These are phyloP conservation scores for Salix suchowensis DNA, from an alignment of 345 rosid genomes.

Conservation along the genomic window DNA sequence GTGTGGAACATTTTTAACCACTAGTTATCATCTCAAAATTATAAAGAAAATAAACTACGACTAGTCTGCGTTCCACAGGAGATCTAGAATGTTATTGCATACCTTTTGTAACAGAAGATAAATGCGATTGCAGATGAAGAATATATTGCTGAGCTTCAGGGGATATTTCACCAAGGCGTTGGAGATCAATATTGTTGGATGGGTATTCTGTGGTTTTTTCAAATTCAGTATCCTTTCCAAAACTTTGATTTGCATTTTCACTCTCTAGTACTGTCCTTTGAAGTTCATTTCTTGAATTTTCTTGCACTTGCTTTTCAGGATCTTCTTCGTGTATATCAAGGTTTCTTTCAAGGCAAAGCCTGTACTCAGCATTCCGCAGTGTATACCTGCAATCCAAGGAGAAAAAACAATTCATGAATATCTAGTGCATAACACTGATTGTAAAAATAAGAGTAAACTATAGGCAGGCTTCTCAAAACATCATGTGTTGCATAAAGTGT, in stretches of 20 bases:
- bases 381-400: conserved; percentile 58
- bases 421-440: background rate
- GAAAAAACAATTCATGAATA: conserved; percentile 6
- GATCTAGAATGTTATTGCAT: background rate
- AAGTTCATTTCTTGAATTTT: conserved; percentile 31
- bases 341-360: conserved; percentile 85
- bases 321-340: conserved; percentile 50
- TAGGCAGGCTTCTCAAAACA: conserved; percentile 3
- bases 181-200: conserved; percentile 30
- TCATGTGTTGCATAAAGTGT: background rate
- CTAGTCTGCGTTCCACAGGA: background rate
- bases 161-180: conserved; percentile 60
- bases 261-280: conserved; percentile 37
- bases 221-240: conserved; percentile 29
- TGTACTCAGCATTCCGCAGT: conserved; percentile 81
- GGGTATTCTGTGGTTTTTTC: conserved; percentile 28
- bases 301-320: conserved; percentile 35
- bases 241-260: conserved; percentile 23
- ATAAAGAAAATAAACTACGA: background rate
- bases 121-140: conserved; percentile 62
- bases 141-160: conserved; percentile 69
- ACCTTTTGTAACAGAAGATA: conserved; percentile 81
- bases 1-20: background rate
- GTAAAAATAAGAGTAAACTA: background rate
- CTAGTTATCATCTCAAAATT: background rate